phyloP scores from a whole-genome alignment of 1,284 basidiomycete species.

The Peniophora sp. region DNA sequence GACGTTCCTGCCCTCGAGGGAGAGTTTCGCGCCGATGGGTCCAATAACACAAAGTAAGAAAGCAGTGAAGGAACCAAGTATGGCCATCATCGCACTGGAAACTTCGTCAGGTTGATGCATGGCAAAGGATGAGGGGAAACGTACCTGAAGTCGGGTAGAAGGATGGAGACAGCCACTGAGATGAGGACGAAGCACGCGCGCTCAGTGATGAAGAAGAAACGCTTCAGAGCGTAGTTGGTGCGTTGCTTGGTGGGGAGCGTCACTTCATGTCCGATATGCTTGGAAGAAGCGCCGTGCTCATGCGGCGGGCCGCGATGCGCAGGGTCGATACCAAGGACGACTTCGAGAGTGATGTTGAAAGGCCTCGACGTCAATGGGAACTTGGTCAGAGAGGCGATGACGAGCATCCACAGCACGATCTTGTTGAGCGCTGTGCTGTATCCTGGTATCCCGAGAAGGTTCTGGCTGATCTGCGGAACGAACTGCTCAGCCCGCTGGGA shows the following conservation, averaged over 20 bases:
- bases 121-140: too few relatives aligned
- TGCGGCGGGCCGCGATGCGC: conserved; percentile 8
- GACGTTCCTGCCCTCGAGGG: conserved; percentile 39
- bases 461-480: conserved; percentile 66
- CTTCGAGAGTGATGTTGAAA: conserved; percentile 75
- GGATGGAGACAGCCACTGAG: conserved; percentile 65
- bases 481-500: not conserved
- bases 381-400: conserved; percentile 83
- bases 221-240: conserved; percentile 26
- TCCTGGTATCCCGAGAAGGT: conserved; percentile 70
- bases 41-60: conserved; percentile 81
- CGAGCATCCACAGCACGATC: conserved; percentile 84
- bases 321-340: conserved; percentile 59
- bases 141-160: conserved; percentile 71
- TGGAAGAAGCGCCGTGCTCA: conserved; percentile 4
- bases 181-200: conserved; percentile 52
- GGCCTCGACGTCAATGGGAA: conserved; percentile 84
- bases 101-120: too few relatives aligned
- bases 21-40: conserved; percentile 61
- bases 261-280: too few relatives aligned
- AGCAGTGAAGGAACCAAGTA: conserved; percentile 82
- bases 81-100: conserved; percentile 73
- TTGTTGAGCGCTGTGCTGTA: conserved; percentile 74
- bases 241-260: not conserved
- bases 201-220: conserved; percentile 45